Base-by-base conservation (phyloP, 2,329 filamentous ascomycete species). In the Stemphylium lycopersici region DNA sequence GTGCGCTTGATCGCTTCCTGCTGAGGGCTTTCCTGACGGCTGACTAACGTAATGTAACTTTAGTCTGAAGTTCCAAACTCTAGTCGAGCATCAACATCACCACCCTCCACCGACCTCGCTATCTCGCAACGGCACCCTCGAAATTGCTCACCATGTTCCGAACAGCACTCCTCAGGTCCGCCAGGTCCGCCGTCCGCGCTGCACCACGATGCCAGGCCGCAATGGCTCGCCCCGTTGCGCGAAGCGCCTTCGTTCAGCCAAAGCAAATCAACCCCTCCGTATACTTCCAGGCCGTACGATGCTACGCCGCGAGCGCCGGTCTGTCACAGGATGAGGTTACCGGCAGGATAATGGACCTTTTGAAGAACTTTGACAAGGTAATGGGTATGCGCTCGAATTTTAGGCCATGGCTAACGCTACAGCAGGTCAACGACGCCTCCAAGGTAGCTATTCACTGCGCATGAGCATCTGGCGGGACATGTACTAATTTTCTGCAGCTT, bases 291-390 rank as follows among this genome's bases (percentile, higher is more conserved):
- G 84, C 86, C 67, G 83, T 90, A 73, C 84, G 95, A 80, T 90
- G 87, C 82, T 99, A 99, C 82, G 91, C 93, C 66, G 90, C 93
- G 48, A 87, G 84, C 56, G 86, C 88, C 62, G 87, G 88, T 66
- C 85, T 98, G 63, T 83, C 86, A 71, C 89, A 92, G 83, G 83
- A 87, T 52, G 91, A 96, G 81, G 90, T 96, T 54, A 89, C 96
- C 81, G 91, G 90, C 58, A 87, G 93, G 76, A 97, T 98, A 83
- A 84, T 96, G 77, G 90, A 91, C 79, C 83, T 99, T 72, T 79
- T 99, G 79, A 89, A 92, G 81, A 93, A 93, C 78, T 99, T 98
- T 77, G 95, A 99, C 83, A 99, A 99, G 90, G 90, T 93, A 77
- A 67, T 82, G 57, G 34, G 77, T 36, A 29, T 55, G 51, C 34